Evolutionary conservation across 768 basidiomycete genomes (phyloP), one percentile per base, ranked within the genome.

Genomic region (Kwoniella europaea): DNA sequence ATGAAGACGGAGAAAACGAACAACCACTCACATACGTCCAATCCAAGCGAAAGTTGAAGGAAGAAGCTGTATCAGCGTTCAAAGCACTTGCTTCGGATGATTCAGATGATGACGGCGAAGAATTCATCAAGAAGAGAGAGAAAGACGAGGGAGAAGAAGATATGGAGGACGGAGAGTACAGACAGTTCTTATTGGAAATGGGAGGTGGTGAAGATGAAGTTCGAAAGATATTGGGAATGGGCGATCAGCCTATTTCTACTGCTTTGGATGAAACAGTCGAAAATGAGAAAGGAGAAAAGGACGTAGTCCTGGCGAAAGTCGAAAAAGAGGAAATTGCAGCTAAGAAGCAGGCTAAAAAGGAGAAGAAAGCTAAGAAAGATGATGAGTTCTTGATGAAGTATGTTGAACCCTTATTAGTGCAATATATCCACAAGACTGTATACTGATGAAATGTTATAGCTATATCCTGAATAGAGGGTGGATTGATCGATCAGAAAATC

Each of bases 401-500:
- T 65, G 92, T 86, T 22, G n/a, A 24, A 43, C 52, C 22, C 27
- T 54, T 18, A 18, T 68, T 24, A 24, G 24, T 24, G 24, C 24
- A 24, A 24, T 24, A 24, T 24, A 24, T 24, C 24, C 24, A 24
- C 24, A 24, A 24, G 24, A 24, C 24, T 24, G 24, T 24, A 24
- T 24, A 24, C 24, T 24, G 35, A 35, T 35, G 35, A 6, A 9
- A n/a, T 18, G 10, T 20, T 16, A 10, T 77, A 98, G 95, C 83
- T 99, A 97, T 83, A 97, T 99, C 74, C 86, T 98, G 22, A 95
- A 96, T 82, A 92, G 97, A 35, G 97, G 96, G 1, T 99, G 97
- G 97, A 90, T 99, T 59, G 97, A 98, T 83, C 88, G 87, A 60
- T 86, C 90, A 1, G 85, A 88, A 22, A 86, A 88, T 15, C 90